Conservation (phyloP, 2,329 filamentous ascomycete species). For the Fusarium palustre region DNA sequence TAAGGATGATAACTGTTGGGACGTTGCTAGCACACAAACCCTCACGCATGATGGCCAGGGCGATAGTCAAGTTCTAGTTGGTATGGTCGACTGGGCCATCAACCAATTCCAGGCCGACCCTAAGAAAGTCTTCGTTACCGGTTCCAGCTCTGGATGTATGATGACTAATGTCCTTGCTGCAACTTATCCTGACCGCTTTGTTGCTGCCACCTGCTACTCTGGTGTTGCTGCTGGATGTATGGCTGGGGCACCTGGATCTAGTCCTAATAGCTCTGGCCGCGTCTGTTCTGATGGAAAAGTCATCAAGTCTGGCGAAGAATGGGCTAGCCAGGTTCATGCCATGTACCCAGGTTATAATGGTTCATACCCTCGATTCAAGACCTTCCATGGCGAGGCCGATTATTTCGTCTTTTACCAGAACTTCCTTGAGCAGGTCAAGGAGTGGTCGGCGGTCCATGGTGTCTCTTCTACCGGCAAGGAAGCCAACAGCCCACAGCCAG, state of each 20-base stretch:
- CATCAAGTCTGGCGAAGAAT: neutral
- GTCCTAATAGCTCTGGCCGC: conserved; percentile 10
- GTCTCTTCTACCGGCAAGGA: conserved; percentile 3
- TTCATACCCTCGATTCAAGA: conserved; percentile 9
- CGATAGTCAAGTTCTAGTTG: conserved; percentile 16
- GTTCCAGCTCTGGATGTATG: conserved; percentile 18
- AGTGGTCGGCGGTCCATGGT: conserved; percentile 8
- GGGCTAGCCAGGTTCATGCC: conserved; percentile 1
- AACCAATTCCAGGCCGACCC: conserved; percentile 2
- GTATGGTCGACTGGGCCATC: conserved; percentile 16
- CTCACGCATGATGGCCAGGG: conserved; percentile 18
- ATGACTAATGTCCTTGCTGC: conserved; percentile 24
- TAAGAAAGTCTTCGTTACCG: conserved; percentile 12
- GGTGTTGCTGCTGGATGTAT: conserved; percentile 16
- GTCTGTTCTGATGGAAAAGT: conserved; percentile 10
- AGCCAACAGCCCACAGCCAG: neutral
- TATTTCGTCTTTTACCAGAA: conserved; percentile 12
- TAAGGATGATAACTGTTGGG: conserved; percentile 13
- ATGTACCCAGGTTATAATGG: conserved; percentile 18
- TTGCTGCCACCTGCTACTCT: conserved; percentile 15
- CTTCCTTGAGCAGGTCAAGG: conserved; percentile 19
- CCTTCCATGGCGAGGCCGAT: conserved; percentile 7
- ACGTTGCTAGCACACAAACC: conserved; percentile 8
- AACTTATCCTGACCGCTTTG: conserved; percentile 10
- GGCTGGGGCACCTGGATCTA: conserved; percentile 10